Evolutionary conservation across 2,329 filamentous ascomycete species (phyloP), one percentile per base, ranked within the genome.

Genomic region (Cercospora berteroae): DNA sequence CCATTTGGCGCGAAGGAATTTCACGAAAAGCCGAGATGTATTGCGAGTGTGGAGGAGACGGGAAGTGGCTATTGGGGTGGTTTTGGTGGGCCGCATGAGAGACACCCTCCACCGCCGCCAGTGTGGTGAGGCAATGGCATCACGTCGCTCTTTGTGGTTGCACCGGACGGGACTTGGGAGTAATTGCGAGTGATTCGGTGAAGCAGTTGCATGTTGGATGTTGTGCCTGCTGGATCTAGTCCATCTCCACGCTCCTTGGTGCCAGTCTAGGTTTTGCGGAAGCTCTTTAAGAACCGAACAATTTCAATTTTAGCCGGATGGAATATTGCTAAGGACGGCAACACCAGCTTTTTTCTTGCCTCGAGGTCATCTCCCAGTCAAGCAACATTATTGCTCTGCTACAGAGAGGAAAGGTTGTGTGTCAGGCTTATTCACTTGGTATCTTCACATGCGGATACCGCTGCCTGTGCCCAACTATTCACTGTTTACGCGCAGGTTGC

Each of bases 1-100:
- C 88, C 88, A 0, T 80, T 83, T 74, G 88, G 88, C 0, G 80
- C 77, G 0, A 73, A 78, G 0, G 81, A 86, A 27, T 87, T 90
- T 72, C 85, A 88, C 71, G 81, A 80, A 33, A 74, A 78, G 50
- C 85, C 86, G 5, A 73, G 75, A 36, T 87, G 85, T 61, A 67
- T 67, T 42, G 67, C 64, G 72, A 74, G 60, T 76, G 79, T 72
- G 72, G 62, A 59, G 2, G 67, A 68, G 29, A 60, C 62, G 13
- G 63, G 64, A 5, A 57, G 58, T 25, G 69, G 69, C 10, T 75
- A 75, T 31, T 75, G 74, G 73, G 68, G 67, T 3, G 27, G 39
- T 9, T 20, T 60, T 20, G 65, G 64, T 18, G 48, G 59, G 9
- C 59, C 44, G 9, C 44, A 18, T 6, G 20, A 23, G 18, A 23